Evolutionary conservation across 805 yeast species (phyloP), one percentile per base, ranked within the genome.

Genomic region (Metschnikowia shivogae): DNA sequence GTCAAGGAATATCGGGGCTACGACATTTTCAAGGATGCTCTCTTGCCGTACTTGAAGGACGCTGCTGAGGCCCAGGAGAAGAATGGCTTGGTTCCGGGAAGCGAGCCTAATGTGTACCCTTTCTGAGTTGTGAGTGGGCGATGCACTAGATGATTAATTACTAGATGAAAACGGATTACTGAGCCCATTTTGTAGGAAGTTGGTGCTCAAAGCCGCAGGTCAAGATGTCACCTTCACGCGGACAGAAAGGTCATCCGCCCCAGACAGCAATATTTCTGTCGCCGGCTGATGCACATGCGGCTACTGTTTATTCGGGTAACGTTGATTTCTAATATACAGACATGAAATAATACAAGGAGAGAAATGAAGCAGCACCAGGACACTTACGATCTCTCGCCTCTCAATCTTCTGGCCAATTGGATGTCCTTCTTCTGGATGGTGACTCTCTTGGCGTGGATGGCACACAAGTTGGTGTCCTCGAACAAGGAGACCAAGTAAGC

Each of bases 1-100:
- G 87, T 82, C 36, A 72, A 70, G 49, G 80, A 72, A 36, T 82
- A 82, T 60, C 74, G 80, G 57, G 88, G 88, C 5, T 77, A 65
- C 55, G 64, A 66, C 13, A 78, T 71, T 50, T 81, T 78, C 57
- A 70, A 75, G 45, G 78, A 76, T 47, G 75, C 72, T 8, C 60
- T 78, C 26, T 54, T 80, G 41, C 84, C 85, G n/a, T 80, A 77
- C 50, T 62, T 81, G 50, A 72, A 72, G 50, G 56, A 66, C 40
- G 66, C 63, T 51, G 80, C 81, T 0, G 56, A 66, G 35, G 74
- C 73, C 48, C 82, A 78, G 56, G 80, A 76, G 54, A 53, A 50
- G 4, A 43, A 47, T 35, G 82, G 82, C 7, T 63, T 56, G 45
- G 59, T 65, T 4, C 54, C 57, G 4, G 73, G 68, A n/a, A 59